phyloP scores from a whole-genome alignment of 164 flowering plant species.

The Dillenia suffruticosa region DNA sequence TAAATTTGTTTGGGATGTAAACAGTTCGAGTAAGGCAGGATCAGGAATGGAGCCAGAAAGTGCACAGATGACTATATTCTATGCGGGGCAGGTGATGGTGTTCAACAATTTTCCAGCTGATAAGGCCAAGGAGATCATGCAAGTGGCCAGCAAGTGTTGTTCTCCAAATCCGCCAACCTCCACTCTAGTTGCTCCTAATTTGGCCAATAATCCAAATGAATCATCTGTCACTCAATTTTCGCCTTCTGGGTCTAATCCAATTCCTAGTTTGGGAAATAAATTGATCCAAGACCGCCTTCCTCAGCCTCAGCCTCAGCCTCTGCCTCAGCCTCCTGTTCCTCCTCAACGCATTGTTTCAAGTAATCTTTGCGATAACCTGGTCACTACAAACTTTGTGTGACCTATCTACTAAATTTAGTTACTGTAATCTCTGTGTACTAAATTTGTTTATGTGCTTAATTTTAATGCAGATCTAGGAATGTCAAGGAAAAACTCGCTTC shows the following conservation, averaged over 20 bases:
- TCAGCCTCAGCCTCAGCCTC: slow-evolving; percentile 11
- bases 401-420: background rate
- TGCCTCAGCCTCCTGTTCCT: slow-evolving; percentile 3
- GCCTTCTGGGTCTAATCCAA: background rate
- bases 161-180: slow-evolving; percentile 10
- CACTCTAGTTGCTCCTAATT: slow-evolving; percentile 2
- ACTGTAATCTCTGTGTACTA: too few relatives aligned
- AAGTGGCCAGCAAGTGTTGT: slow-evolving; percentile 38
- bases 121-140: slow-evolving; percentile 65
- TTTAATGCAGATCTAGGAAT: slow-evolving; percentile 56
- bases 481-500: slow-evolving; percentile 70
- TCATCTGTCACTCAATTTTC: background rate
- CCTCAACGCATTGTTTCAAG: slow-evolving; percentile 27
- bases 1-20: too few relatives aligned
- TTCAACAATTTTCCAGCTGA: slow-evolving; percentile 53
- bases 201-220: slow-evolving; percentile 10
- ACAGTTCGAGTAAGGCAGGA: too few relatives aligned
- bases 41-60: slow-evolving; percentile 20
- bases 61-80: slow-evolving; percentile 70
- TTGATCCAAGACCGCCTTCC: slow-evolving; percentile 8
- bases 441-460: too few relatives aligned
- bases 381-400: background rate
- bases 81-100: slow-evolving; percentile 57
- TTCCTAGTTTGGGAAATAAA: slow-evolving; percentile 14
- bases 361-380: slow-evolving; percentile 3